Base-by-base conservation (phyloP, 2,329 filamentous ascomycete genomes). In the Talaromyces albobiverticillius region DNA sequence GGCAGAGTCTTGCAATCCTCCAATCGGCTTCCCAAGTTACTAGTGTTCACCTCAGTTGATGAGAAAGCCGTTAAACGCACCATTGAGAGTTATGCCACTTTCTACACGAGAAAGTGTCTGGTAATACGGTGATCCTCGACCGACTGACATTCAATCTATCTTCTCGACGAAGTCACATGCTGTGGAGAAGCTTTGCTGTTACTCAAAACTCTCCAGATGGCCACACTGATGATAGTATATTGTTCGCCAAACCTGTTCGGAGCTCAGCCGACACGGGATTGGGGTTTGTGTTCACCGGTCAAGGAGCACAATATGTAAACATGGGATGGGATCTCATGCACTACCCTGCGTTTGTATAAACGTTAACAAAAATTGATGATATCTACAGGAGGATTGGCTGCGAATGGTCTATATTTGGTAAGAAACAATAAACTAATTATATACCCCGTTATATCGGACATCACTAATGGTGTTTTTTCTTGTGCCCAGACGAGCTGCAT, bases 281-380 rank as follows among this genome's bases (percentile, higher is more conserved):
- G 25, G 64, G 56, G 1, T 67, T 67, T 48, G 56, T 76, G 0
- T 76, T 76, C 56, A 73, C 72, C 0, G 74, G 75, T 1, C 75
- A 77, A 45, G 74, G 75, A 26, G 72, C 72, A 1, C 74, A 76
- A 42, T 76, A 72, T 70, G 48, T 58, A 0, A 65, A 66, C 3
- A 77, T 77, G 74, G 73, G 72, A 7, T 64, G 65, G 9, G 68
- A 73, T 26, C 63, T 77, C 0, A 36, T 75, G 23, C 36, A 59
- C 2, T 53, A 56, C 11, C n/a, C 53, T 1, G 48, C 38, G 4
- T 65, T 64, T n/a, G n/a, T 41, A 32, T 38, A 1, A 31, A 58
- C 18, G 60, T 55, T 31, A 52, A 63, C 13, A 42, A 42, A 3
- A 36, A 23, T 1, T 50, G 53, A 59, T 14, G 40, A 51, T 1